Evolutionary conservation across 2,329 filamentous ascomycete species (phyloP).

Genomic region (Penicillium janthinellum): DNA sequence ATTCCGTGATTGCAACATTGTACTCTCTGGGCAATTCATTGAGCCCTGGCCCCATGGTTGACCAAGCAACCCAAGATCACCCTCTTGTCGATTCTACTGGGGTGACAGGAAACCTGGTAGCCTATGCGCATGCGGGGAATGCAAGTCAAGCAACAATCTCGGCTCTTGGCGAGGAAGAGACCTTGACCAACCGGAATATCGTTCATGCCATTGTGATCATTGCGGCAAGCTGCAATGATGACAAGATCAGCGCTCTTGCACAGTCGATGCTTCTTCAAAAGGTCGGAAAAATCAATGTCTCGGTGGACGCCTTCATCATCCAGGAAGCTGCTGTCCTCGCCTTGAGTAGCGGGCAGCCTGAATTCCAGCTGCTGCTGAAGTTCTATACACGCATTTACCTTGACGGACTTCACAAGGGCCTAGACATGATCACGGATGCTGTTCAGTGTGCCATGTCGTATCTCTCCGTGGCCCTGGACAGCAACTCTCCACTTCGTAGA

Average conservation of each 20-base stretch:
- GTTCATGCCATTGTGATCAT: constrained; percentile 95
- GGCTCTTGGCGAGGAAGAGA: constrained; percentile 75
- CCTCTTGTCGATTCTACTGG: constrained; percentile 42
- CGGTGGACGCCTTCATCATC: constrained; percentile 83
- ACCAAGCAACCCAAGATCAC: constrained; percentile 46
- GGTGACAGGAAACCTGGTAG: constrained; percentile 52
- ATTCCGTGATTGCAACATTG: constrained; percentile 90
- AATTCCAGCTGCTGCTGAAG: constrained; percentile 84
- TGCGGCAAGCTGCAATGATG: constrained; percentile 76
- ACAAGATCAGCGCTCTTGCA: constrained; percentile 89
- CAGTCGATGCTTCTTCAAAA: constrained; percentile 98
- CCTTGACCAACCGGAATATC: constrained; percentile 79
- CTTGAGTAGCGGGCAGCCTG: constrained; percentile 72
- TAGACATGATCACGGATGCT: constrained; percentile 68
- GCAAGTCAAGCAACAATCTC: constrained; percentile 68
- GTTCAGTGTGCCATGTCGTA: constrained; percentile 78
- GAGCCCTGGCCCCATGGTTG: constrained; percentile 65
- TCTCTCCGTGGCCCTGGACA: constrained; percentile 69
- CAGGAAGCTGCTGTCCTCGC: constrained; percentile 78
- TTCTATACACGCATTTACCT: constrained; percentile 76
- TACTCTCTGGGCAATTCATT: constrained; percentile 97
- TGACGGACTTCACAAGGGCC: constrained; percentile 70
- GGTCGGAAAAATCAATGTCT: constrained; percentile 76
- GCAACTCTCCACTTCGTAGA: constrained; percentile 73
- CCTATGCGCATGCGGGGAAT: constrained; percentile 35